These are phyloP conservation scores for Delitschia confertaspora DNA, from an alignment of 495 filamentous ascomycete species.

Conservation along the genomic window DNA sequence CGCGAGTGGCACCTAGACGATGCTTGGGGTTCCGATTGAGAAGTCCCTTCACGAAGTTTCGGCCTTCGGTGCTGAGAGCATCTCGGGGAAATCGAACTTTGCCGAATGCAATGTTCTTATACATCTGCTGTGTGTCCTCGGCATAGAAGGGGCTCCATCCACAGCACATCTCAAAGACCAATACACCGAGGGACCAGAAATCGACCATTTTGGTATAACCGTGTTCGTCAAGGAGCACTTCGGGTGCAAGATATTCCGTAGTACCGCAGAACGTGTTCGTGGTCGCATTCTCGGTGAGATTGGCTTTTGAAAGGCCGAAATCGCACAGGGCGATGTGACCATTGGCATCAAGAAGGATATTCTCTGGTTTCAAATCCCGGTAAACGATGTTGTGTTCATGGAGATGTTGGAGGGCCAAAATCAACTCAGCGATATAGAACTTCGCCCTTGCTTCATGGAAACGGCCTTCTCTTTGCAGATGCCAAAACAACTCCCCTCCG, in stretches of 20 bases:
- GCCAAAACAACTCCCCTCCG: constrained; percentile 96
- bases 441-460: constrained; percentile 93
- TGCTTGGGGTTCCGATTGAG: constrained; percentile 96
- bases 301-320: constrained; percentile 93
- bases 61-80: constrained; percentile 82
- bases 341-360: constrained; percentile 75
- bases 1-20: constrained; percentile 78
- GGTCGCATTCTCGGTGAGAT: constrained; percentile 88
- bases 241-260: constrained; percentile 92
- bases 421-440: constrained; percentile 98
- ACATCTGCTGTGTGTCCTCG: constrained; percentile 99
- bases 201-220: constrained; percentile 99
- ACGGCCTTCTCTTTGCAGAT: constrained; percentile 92
- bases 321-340: constrained; percentile 80
- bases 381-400: constrained; percentile 98
- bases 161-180: constrained; percentile 99
- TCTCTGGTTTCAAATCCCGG: constrained; percentile 80
- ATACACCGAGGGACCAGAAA: constrained; percentile 95
- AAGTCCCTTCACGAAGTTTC: constrained; percentile 96
- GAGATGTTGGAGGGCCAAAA: constrained; percentile 88
- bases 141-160: constrained; percentile 99
- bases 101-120: constrained; percentile 98
- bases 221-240: constrained; percentile 88
- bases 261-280: constrained; percentile 99
- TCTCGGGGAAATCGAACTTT: constrained; percentile 95